Base-by-base conservation (phyloP, 2,329 filamentous ascomycete species). In the Chrysosporium keratinophilum region DNA sequence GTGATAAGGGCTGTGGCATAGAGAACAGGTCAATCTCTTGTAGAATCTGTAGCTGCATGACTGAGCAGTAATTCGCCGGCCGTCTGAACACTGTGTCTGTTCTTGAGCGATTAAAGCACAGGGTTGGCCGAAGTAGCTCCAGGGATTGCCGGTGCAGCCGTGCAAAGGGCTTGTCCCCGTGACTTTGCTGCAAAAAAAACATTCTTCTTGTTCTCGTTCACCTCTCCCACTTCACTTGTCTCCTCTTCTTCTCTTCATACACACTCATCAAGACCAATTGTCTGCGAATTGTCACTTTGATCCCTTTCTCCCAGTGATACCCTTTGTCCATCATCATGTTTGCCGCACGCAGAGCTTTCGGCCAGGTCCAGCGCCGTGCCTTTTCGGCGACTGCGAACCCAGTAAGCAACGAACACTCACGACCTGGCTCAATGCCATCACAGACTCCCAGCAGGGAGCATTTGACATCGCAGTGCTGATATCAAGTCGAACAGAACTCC, bases 341-440 rank as follows among this genome's bases (percentile, higher is more conserved):
- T 73, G 81, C 84, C 67, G 78, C 80, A 71, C 78, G 81, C 62
- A 77, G 68, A 60, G 61, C 75, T 57, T 70, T 76, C 65, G 72
- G 71, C 64, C 66, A 75, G 62, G 67, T 85, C 72, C 85, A 88
- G 78, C 80, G 82, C 75, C 82, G 87, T 69, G 84, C 85, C 71
- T 90, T 90, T 76, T 88, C 87, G 69, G 85, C 81, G 69, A 85
- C 86, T 68, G 83, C 85, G 66, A 79, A 82, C 74, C 79, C 88
- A 75, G 86, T 90, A 74, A 72, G 80, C 73, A 54, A 37, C 55
- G 50, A 49, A 33, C 52, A 47, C 56, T 53, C 57, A 52, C 42
- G 58, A 7, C 23, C 34, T 50, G 44, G 50, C 28, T 34, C 31
- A 35, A 50, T 11, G 28, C 55, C 40, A 23, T 47, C 23, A 33